Percentiles rank a stretch among this genome's conserved stretches.
These are phyloP conservation scores for Schwanniomyces vanrijiae DNA, from an alignment of 805 yeast species.

Conservation along the genomic window DNA sequence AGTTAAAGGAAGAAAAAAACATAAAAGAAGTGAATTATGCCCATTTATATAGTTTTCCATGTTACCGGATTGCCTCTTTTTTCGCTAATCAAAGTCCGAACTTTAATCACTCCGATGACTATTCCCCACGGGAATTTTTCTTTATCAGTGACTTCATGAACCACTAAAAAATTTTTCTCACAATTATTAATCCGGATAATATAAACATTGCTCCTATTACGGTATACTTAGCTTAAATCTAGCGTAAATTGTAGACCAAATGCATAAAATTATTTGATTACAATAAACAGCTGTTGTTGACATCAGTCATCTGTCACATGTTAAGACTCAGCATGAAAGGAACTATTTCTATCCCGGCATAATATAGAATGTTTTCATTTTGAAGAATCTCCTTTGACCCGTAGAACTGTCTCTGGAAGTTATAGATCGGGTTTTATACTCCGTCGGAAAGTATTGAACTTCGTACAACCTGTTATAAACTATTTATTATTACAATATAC, in stretches of 20 bases:
- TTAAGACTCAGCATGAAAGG: not conserved
- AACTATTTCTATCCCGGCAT: not conserved
- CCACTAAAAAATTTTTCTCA: not conserved
- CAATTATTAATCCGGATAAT: not conserved
- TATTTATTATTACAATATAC: too few species aligned
- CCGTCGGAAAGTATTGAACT: too few species aligned
- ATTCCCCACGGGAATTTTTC: conserved; percentile 1
- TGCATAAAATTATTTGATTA: too few species aligned
- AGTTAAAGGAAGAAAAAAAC: not conserved
- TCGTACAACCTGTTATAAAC: too few species aligned
- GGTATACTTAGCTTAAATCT: not conserved
- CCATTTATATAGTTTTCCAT: conserved; percentile 1
- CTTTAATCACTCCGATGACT: conserved; percentile 3
- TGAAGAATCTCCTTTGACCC: too few species aligned
- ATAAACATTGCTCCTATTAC: not conserved
- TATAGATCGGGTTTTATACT: too few species aligned
- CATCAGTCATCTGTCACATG: not conserved
- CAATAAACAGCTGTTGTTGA: too few species aligned
- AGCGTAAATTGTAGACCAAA: not conserved
- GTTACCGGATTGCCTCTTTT: not conserved
- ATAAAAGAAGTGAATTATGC: not conserved
- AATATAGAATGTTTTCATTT: too few species aligned
- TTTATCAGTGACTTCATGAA: not conserved
- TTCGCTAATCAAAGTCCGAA: conserved; percentile 3
- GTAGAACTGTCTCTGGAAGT: too few species aligned